A percentile compares a stretch with the other conserved stretches of the same genome.
phyloP scores from a whole-genome alignment of 768 basidiomycete genomes.

The Russula brevipes region DNA sequence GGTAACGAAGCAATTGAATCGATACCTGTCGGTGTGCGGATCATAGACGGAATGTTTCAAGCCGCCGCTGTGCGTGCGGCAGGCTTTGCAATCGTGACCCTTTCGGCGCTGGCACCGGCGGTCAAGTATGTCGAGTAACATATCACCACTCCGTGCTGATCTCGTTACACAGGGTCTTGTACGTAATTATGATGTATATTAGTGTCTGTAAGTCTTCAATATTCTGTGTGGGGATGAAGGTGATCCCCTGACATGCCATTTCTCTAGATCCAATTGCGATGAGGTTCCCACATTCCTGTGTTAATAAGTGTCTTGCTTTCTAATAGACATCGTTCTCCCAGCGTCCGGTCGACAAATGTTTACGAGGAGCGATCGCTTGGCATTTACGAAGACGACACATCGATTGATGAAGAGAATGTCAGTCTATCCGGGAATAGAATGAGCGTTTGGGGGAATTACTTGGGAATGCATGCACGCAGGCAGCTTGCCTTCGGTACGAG shows the following conservation, averaged over 20 bases:
- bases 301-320: not conserved
- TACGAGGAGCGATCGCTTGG: conserved; percentile 94
- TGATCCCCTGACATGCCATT: conserved; percentile 11
- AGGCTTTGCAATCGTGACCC: conserved; percentile 74
- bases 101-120: conserved; percentile 77
- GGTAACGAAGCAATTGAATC: conserved; percentile 62
- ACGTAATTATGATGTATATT: conserved; percentile 93
- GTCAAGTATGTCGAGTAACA: conserved; percentile 58
- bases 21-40: conserved; percentile 65
- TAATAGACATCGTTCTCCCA: conserved; percentile 28
- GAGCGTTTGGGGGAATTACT: conserved; percentile 68
- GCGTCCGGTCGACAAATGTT: conserved; percentile 88
- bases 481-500: conserved; percentile 85
- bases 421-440: conserved; percentile 42
- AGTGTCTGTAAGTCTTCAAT: conserved; percentile 57
- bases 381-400: conserved; percentile 51
- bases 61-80: conserved; percentile 78
- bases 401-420: conserved; percentile 37
- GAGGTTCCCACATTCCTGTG: conserved; percentile 44
- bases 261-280: conserved; percentile 67
- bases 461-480: conserved; percentile 74
- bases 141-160: not conserved
- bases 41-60: conserved; percentile 75
- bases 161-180: conserved; percentile 59
- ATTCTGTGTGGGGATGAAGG: conserved; percentile 10